These are phyloP conservation scores for Combretum micranthum DNA, from an alignment of 345 rosid species.

Conservation along the genomic window DNA sequence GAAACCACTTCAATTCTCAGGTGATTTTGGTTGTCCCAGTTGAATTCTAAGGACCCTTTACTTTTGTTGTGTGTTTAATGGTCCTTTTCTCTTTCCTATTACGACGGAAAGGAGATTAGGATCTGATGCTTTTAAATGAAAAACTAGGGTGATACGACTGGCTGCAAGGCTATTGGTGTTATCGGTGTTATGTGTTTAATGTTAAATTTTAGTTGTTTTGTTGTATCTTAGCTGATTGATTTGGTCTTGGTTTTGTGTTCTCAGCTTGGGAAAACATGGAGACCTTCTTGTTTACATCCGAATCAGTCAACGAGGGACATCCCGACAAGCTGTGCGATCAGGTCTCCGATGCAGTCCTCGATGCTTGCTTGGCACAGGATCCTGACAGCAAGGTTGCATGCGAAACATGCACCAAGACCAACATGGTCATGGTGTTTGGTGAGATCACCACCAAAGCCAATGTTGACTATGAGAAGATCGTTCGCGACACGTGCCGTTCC, in stretches of 20 bases:
- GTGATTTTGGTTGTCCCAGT: no score
- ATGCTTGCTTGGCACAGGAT: conserved; percentile 60
- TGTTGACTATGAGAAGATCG: conserved; percentile 61
- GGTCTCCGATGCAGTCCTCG: conserved; percentile 64
- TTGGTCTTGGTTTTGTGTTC: background rate
- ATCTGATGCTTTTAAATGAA: no score
- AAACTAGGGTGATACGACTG: no score
- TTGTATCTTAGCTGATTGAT: background rate
- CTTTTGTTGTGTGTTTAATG: background rate
- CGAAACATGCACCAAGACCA: conserved; percentile 70
- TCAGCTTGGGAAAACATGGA: conserved; percentile 31
- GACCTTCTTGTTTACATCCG: conserved; percentile 65
- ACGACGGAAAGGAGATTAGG: no score
- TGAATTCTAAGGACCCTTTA: background rate
- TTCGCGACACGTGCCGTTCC: conserved; percentile 58
- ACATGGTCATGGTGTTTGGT: conserved; percentile 78
- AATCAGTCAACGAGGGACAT: conserved; percentile 73
- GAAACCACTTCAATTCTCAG: no score
- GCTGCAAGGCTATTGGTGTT: no score
- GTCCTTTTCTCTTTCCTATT: no score
- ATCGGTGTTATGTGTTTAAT: no score
- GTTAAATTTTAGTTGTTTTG: no score
- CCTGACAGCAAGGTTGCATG: conserved; percentile 75
- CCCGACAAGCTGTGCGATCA: conserved; percentile 81
- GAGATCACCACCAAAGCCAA: conserved; percentile 68